These are phyloP conservation scores for Wickerhamiella slavikovae DNA, from an alignment of 805 yeast genomes.

Conservation along the genomic window DNA sequence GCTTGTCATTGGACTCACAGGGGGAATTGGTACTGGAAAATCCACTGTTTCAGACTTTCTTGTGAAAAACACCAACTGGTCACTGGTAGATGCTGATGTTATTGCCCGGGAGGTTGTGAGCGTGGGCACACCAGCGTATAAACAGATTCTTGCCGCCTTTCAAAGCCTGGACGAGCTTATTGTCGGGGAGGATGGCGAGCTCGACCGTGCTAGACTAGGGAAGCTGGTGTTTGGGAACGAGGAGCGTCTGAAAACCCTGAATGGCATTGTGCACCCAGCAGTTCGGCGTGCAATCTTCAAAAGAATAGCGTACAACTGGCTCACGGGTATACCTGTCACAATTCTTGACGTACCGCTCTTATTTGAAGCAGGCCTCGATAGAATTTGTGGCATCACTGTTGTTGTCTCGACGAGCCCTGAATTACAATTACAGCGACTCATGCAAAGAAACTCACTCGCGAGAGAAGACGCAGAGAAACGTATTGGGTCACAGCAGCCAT, in stretches of 20 bases:
- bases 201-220: conserved; percentile 65
- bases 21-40: conserved; percentile 95
- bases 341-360: conserved; percentile 78
- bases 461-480: conserved; percentile 43
- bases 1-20: conserved; percentile 90
- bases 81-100: conserved; percentile 73
- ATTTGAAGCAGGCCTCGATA: conserved; percentile 58
- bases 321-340: conserved; percentile 36
- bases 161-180: conserved; percentile 29
- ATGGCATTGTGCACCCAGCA: conserved; percentile 73
- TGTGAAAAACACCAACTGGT: conserved; percentile 27
- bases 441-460: conserved; percentile 46
- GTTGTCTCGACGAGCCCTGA: conserved; percentile 43
- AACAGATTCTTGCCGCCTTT: conserved; percentile 42
- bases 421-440: conserved; percentile 41
- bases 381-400: conserved; percentile 47
- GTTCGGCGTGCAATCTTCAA: conserved; percentile 46
- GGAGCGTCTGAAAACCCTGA: conserved; percentile 36
- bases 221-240: conserved; percentile 52
- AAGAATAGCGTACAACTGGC: conserved; percentile 36
- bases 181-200: conserved; percentile 22
- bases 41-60: conserved; percentile 62
- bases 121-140: conserved; percentile 59
- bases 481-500: conserved; percentile 60
- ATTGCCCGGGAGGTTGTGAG: conserved; percentile 72